A percentile compares a stretch with the other conserved stretches of the same genome.
Evolutionary conservation across 768 basidiomycete species (phyloP).

Genomic region (Auricularia heimuer): DNA sequence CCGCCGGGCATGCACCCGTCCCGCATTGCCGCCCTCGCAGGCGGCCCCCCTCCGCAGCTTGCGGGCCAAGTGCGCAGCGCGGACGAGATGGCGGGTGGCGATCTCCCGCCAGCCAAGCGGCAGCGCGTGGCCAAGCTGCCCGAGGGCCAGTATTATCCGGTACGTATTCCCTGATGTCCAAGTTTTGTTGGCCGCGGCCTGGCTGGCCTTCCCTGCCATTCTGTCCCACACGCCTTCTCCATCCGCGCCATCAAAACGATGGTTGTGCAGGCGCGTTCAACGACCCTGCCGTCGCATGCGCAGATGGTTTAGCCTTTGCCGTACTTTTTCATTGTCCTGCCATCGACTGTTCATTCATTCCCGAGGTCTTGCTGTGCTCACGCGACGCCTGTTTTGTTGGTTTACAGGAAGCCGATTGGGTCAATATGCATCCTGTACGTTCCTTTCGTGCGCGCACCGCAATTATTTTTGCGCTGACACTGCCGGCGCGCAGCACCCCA

Average conservation of each 20-base stretch:
- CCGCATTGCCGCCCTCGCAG: slow-evolving; percentile 50
- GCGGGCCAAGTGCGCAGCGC: slow-evolving; percentile 68
- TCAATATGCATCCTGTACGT: slow-evolving; percentile 74
- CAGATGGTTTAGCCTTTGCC: neutral
- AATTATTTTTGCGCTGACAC: slow-evolving; percentile 4
- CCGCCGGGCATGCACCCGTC: slow-evolving; percentile 60
- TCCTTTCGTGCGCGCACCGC: neutral
- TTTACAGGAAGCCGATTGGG: slow-evolving; percentile 54
- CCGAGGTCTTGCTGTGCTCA: neutral
- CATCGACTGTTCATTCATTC: neutral
- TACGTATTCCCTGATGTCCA: slow-evolving; percentile 26
- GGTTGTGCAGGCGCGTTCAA: neutral
- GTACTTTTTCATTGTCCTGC: neutral
- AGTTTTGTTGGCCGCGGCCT: slow-evolving; percentile 3
- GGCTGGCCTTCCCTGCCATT: slow-evolving; percentile 10
- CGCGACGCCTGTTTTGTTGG: neutral
- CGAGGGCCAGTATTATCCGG: slow-evolving; percentile 74
- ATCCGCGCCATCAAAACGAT: neutral
- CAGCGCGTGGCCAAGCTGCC: slow-evolving; percentile 80
- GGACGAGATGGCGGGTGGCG: slow-evolving; percentile 66
- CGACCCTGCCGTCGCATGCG: no score
- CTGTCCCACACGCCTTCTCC: neutral
- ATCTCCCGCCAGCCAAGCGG: slow-evolving; percentile 69
- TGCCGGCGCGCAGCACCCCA: slow-evolving; percentile 51
- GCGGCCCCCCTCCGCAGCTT: slow-evolving; percentile 33